Conservation (phyloP, 495 filamentous ascomycete species). For the Aspergillus cristatus region DNA sequence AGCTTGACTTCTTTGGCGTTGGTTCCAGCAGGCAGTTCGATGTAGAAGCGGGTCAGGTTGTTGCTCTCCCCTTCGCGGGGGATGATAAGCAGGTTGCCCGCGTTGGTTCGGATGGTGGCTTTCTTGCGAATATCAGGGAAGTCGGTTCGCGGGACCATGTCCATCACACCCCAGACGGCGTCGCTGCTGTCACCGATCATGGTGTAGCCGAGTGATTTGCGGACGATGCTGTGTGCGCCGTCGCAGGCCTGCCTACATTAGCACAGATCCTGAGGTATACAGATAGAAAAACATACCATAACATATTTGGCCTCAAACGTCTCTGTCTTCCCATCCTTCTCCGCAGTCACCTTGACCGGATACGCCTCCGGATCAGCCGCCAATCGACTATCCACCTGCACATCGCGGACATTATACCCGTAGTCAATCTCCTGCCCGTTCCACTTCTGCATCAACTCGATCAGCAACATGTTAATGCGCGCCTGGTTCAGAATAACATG, state of each 20-base stretch:
- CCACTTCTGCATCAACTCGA: slow-evolving; percentile 38
- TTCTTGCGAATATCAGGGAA: slow-evolving; percentile 77
- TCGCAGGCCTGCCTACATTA: slow-evolving; percentile 51
- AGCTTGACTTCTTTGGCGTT: slow-evolving; percentile 29
- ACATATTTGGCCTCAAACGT: slow-evolving; percentile 58
- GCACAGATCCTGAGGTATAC: neutral
- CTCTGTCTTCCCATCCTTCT: slow-evolving; percentile 42
- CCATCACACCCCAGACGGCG: slow-evolving; percentile 77
- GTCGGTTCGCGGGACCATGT: slow-evolving; percentile 61
- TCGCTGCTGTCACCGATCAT: slow-evolving; percentile 72
- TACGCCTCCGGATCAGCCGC: slow-evolving; percentile 35
- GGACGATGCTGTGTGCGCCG: slow-evolving; percentile 63
- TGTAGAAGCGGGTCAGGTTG: slow-evolving; percentile 61
- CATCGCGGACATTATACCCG: slow-evolving; percentile 43
- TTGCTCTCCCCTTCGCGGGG: slow-evolving; percentile 56
- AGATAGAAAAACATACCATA: slow-evolving; percentile 38
- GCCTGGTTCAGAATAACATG: slow-evolving; percentile 76
- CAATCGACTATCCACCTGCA: slow-evolving; percentile 40
- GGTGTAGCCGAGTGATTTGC: slow-evolving; percentile 55
- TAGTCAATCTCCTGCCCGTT: slow-evolving; percentile 50
- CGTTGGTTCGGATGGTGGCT: slow-evolving; percentile 51
- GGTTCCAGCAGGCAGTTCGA: slow-evolving; percentile 52
- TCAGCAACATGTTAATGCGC: slow-evolving; percentile 54
- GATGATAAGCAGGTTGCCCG: slow-evolving; percentile 60
- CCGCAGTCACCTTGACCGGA: slow-evolving; percentile 44